phyloP scores from a whole-genome alignment of 352 stramenopile genomes.

The Phytophthora colocasiae region DNA sequence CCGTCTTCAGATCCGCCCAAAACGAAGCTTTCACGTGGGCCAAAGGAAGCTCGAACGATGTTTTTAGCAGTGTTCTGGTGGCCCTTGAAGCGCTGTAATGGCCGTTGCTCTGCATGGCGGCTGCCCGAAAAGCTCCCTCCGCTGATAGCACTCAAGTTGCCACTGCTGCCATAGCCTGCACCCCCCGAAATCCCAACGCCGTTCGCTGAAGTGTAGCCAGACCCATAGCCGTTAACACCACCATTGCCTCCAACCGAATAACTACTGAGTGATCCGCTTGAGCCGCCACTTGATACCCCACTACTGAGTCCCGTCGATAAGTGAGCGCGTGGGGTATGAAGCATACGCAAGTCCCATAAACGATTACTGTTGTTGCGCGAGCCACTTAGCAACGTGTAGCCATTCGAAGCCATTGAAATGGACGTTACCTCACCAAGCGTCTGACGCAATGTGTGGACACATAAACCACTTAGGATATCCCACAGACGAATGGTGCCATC shows the following conservation, averaged over 20 bases:
- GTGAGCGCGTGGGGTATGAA: slow-evolving; percentile 71
- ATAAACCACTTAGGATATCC: slow-evolving; percentile 90
- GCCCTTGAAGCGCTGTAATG: slow-evolving; percentile 88
- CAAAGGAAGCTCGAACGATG: slow-evolving; percentile 85
- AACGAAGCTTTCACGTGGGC: slow-evolving; percentile 87
- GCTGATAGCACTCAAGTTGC: slow-evolving; percentile 34
- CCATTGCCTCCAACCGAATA: slow-evolving; percentile 24
- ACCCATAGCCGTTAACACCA: slow-evolving; percentile 28
- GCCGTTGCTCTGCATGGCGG: slow-evolving; percentile 63
- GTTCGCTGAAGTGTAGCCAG: slow-evolving; percentile 27
- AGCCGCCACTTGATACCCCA: slow-evolving; percentile 30
- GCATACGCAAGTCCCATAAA: slow-evolving; percentile 90
- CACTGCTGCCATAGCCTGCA: slow-evolving; percentile 32
- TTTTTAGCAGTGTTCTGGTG: slow-evolving; percentile 93
- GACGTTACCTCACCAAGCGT: slow-evolving; percentile 89
- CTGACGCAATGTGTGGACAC: slow-evolving; percentile 86
- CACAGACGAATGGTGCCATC: slow-evolving; percentile 87
- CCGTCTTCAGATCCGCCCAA: slow-evolving; percentile 87
- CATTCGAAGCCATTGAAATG: slow-evolving; percentile 84
- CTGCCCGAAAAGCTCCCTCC: slow-evolving; percentile 33
- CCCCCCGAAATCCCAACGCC: slow-evolving; percentile 25
- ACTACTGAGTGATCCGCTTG: slow-evolving; percentile 38
- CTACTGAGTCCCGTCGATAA: slow-evolving; percentile 48
- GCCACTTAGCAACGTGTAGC: slow-evolving; percentile 80
- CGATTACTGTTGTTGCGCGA: slow-evolving; percentile 91